Conservation (phyloP, 129 eudicot genomes). For the Deinandra increscens region DNA sequence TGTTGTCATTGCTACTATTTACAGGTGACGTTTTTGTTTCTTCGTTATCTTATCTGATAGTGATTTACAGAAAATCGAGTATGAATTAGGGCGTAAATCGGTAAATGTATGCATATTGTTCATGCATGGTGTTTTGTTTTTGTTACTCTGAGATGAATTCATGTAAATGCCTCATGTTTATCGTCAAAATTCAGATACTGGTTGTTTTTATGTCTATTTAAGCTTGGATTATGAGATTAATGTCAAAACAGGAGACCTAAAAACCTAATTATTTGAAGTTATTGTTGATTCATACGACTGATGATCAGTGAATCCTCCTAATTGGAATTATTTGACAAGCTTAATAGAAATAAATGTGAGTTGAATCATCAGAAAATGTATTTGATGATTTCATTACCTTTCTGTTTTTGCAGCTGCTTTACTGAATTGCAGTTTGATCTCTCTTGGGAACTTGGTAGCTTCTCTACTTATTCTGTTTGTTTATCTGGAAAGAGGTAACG, state of each 20-base stretch:
- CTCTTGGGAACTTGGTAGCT: constrained; percentile 72
- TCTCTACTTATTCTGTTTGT: constrained; percentile 60
- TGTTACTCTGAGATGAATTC: background rate
- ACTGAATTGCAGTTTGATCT: constrained; percentile 80
- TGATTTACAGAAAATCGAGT: constrained; percentile 13
- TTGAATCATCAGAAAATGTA: background rate
- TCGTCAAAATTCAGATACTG: constrained; percentile 1
- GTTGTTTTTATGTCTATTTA: background rate
- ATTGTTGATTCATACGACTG: background rate
- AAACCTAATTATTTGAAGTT: constrained; percentile 15
- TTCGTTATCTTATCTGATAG: background rate
- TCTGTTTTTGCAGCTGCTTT: constrained; percentile 69
- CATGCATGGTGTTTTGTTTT: constrained; percentile 8
- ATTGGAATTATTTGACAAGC: constrained; percentile 1
- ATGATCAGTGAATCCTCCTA: background rate
- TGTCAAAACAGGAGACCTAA: constrained; percentile 11
- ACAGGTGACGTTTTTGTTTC: constrained; percentile 48
- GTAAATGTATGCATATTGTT: background rate
- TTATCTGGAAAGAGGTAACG: constrained; percentile 65
- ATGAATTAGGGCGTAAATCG: constrained; percentile 18
- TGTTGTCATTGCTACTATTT: constrained; percentile 72
- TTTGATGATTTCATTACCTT: constrained; percentile 12
- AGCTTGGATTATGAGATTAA: constrained; percentile 9
- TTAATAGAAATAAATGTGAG: background rate
- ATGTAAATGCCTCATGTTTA: constrained; percentile 1